Evolutionary conservation across 140 eudicot genomes (phyloP).

Genomic region (Oenanthe javanica): DNA sequence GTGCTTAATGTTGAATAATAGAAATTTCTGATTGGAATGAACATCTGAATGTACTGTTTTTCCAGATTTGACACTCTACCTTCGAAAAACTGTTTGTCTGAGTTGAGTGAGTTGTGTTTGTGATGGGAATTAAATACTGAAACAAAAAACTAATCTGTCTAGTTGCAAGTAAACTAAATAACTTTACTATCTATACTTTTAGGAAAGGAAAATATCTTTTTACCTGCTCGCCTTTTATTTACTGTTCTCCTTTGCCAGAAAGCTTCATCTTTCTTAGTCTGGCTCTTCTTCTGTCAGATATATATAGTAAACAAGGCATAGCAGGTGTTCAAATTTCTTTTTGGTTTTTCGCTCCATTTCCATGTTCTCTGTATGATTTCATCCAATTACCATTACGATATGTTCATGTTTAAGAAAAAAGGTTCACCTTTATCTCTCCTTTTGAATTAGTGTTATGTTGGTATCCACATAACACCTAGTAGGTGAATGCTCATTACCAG

Average conservation of each 20-base stretch:
- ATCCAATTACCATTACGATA: neutral
- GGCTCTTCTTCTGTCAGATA: neutral
- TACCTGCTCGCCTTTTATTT: neutral
- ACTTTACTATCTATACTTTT: no score
- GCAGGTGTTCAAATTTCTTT: neutral
- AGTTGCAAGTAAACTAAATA: neutral
- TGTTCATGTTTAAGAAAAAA: neutral
- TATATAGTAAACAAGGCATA: neutral
- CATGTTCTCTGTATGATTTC: neutral
- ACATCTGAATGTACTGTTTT: neutral
- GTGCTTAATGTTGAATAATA: neutral
- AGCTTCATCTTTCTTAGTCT: neutral
- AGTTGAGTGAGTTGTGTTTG: neutral
- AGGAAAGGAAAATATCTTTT: no score
- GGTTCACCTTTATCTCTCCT: no score
- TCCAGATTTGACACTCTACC: no score
- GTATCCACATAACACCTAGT: neutral
- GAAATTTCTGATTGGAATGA: neutral
- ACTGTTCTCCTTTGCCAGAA: neutral
- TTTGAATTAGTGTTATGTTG: neutral
- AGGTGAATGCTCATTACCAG: slow-evolving; percentile 4
- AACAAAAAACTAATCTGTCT: neutral
- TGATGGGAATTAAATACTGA: neutral
- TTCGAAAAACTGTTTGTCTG: no score
- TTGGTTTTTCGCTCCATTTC: neutral